These are phyloP conservation scores for Aureobasidium leucospermi DNA, from an alignment of 2,329 filamentous ascomycete species.

Conservation along the genomic window DNA sequence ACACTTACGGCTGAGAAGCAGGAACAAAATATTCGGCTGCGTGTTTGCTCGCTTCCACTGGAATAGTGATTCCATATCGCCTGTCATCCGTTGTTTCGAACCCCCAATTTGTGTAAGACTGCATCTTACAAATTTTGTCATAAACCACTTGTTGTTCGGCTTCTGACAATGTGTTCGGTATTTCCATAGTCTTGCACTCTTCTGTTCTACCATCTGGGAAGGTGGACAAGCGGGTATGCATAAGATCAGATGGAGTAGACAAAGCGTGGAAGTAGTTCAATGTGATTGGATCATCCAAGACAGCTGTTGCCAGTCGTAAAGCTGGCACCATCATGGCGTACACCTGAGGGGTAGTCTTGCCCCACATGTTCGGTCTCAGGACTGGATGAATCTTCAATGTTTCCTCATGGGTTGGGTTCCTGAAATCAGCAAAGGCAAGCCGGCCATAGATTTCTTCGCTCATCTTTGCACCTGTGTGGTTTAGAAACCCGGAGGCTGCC, in stretches of 20 bases:
- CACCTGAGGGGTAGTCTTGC: background rate
- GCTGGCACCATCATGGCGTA: background rate
- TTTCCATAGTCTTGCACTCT: background rate
- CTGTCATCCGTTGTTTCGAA: background rate
- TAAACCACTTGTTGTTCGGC: background rate
- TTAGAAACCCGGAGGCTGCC: background rate
- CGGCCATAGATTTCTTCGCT: background rate
- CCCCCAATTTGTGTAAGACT: background rate
- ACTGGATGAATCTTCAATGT: background rate
- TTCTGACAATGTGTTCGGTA: background rate
- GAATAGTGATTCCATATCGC: no score
- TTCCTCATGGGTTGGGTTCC: background rate
- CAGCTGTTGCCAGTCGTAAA: background rate
- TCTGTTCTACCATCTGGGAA: no score
- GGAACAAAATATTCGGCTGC: no score
- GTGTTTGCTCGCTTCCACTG: background rate
- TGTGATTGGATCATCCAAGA: constrained; percentile 1
- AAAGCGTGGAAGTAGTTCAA: background rate
- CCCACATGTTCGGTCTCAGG: background rate
- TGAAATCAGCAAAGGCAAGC: background rate
- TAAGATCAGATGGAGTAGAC: background rate
- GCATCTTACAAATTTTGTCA: background rate
- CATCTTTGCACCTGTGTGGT: background rate
- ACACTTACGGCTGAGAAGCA: no score
- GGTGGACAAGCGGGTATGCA: no score